Evolutionary conservation across 1,284 basidiomycete species (phyloP).

Genomic region (Microbotryum silenes-acaulis): DNA sequence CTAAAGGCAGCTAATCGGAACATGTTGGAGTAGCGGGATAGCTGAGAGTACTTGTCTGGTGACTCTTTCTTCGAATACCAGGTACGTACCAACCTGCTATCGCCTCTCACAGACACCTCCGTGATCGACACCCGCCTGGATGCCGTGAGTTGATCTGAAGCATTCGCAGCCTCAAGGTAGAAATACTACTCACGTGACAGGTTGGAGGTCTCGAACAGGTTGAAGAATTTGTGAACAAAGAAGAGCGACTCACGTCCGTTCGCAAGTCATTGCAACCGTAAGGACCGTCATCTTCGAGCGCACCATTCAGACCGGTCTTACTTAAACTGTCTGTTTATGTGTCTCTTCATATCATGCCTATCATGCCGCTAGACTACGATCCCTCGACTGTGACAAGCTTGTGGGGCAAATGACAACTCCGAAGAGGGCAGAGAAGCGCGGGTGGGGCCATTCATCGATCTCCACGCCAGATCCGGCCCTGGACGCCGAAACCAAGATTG

Average conservation of each 20-base stretch:
- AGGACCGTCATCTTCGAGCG: conserved; percentile 1
- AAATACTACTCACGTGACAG: too few species aligned
- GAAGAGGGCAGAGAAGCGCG: background rate
- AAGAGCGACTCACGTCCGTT: conserved; percentile 63
- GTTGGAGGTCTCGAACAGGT: conserved; percentile 19
- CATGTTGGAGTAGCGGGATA: background rate
- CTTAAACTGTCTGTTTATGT: too few species aligned
- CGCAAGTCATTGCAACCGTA: conserved; percentile 60
- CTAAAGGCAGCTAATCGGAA: too few species aligned
- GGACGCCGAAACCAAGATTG: conserved; percentile 59
- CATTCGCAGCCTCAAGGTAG: background rate
- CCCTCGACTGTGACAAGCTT: conserved; percentile 80
- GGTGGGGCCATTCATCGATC: background rate
- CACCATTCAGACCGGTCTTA: too few species aligned
- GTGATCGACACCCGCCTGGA: conserved; percentile 73
- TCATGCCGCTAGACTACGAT: conserved; percentile 1
- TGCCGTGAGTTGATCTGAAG: conserved; percentile 47
- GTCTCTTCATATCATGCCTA: too few species aligned
- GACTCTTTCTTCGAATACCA: conserved; percentile 44
- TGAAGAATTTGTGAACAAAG: conserved; percentile 63
- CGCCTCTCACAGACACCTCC: conserved; percentile 56
- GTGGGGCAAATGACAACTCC: conserved; percentile 44
- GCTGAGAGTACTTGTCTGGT: conserved; percentile 20
- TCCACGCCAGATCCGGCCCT: conserved; percentile 44
- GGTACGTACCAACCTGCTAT: conserved; percentile 69